A percentile compares a stretch with the other conserved stretches of the same genome.
Evolutionary conservation across 805 yeast species (phyloP).

Genomic region (Pichia pseudocactophila): DNA sequence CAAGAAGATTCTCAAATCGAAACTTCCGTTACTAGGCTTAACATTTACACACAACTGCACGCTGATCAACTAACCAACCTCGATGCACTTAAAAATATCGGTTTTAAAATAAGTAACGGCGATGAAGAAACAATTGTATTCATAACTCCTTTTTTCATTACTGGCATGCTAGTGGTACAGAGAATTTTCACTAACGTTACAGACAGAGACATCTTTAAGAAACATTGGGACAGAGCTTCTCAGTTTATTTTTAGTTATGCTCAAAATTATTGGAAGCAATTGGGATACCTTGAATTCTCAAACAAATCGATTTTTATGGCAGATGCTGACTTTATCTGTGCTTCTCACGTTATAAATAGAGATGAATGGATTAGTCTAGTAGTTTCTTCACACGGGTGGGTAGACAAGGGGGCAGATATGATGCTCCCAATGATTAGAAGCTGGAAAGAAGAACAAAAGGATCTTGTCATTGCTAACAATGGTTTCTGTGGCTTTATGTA

Average conservation of each 20-base stretch:
- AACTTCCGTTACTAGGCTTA: not conserved
- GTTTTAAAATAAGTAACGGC: not conserved
- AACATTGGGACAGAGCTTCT: conserved; percentile 3
- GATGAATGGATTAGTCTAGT: not conserved
- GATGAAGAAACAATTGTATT: not conserved
- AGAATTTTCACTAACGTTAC: conserved; percentile 2
- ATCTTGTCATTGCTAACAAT: not conserved
- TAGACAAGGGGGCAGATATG: not conserved
- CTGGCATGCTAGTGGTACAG: not conserved
- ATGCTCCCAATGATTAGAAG: not conserved
- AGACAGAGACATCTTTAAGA: not conserved
- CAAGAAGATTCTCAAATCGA: not conserved
- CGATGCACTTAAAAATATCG: conserved; percentile 1
- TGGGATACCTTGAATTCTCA: not conserved
- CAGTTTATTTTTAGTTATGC: conserved; percentile 3
- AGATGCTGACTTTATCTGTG: not conserved
- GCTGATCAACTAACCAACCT: not conserved
- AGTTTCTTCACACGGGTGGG: not conserved
- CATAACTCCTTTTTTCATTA: conserved; percentile 1
- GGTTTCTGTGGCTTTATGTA: not conserved
- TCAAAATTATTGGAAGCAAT: not conserved
- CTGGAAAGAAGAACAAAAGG: not conserved
- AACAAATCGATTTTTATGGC: not conserved
- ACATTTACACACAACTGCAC: not conserved
- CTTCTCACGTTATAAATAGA: not conserved